phyloP scores from a whole-genome alignment of 306 rosid genomes.

The Comarum palustre region DNA sequence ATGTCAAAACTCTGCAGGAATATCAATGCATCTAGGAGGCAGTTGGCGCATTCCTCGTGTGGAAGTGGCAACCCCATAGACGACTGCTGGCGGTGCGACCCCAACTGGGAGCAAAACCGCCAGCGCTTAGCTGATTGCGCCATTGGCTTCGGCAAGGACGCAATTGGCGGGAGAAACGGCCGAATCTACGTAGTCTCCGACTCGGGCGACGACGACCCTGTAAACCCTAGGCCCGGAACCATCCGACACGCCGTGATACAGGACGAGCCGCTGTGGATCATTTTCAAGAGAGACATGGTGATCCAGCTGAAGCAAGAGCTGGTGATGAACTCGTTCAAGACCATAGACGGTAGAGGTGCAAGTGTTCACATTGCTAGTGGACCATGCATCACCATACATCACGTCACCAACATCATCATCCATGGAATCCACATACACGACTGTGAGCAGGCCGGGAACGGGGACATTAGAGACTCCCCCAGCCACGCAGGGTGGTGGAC shows the following conservation, averaged over 20 bases:
- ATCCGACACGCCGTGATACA: slow-evolving; percentile 71
- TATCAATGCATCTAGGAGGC: slow-evolving; percentile 71
- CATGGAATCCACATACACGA: slow-evolving; percentile 82
- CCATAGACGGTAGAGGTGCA: slow-evolving; percentile 85
- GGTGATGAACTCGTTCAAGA: slow-evolving; percentile 79
- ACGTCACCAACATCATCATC: slow-evolving; percentile 63
- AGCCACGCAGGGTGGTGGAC: slow-evolving; percentile 71
- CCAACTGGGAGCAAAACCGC: slow-evolving; percentile 68
- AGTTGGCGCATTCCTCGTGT: slow-evolving; percentile 63
- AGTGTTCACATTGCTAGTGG: slow-evolving; percentile 84
- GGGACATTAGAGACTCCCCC: slow-evolving; percentile 64
- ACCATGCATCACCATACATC: slow-evolving; percentile 71
- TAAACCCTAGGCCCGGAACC: slow-evolving; percentile 71
- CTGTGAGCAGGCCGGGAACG: slow-evolving; percentile 66
- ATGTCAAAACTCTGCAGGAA: slow-evolving; percentile 35
- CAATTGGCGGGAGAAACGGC: slow-evolving; percentile 74
- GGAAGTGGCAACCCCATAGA: slow-evolving; percentile 87
- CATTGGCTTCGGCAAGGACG: slow-evolving; percentile 79
- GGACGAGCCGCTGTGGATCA: slow-evolving; percentile 82
- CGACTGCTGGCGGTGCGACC: slow-evolving; percentile 82
- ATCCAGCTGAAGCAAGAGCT: slow-evolving; percentile 56
- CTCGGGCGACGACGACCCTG: slow-evolving; percentile 60
- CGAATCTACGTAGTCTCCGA: slow-evolving; percentile 57
- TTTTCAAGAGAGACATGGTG: slow-evolving; percentile 84
- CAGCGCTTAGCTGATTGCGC: slow-evolving; percentile 83